Evolutionary conservation across 2,329 filamentous ascomycete species (phyloP).

Genomic region (Fusarium sarcochroum): DNA sequence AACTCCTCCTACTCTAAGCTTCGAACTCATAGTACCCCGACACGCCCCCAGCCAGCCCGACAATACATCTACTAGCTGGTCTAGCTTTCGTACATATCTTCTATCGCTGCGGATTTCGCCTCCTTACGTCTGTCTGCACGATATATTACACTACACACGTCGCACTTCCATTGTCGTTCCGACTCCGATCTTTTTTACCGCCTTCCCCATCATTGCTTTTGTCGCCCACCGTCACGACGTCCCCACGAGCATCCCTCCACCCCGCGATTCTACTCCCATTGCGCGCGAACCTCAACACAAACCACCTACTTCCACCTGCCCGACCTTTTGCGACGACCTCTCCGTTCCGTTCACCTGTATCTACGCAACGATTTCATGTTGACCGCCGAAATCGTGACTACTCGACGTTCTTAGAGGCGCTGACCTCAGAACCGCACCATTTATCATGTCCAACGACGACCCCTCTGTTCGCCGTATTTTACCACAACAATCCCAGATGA

Average conservation of each 20-base stretch:
- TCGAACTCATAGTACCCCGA: slow-evolving; percentile 29
- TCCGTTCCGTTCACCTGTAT: slow-evolving; percentile 19
- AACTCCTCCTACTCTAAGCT: slow-evolving; percentile 39
- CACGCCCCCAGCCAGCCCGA: slow-evolving; percentile 32
- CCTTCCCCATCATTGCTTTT: slow-evolving; percentile 37
- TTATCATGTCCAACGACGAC: slow-evolving; percentile 72
- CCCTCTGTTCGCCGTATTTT: slow-evolving; percentile 72
- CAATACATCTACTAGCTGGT: slow-evolving; percentile 38
- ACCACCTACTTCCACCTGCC: slow-evolving; percentile 16
- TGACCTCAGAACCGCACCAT: slow-evolving; percentile 42
- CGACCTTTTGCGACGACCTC: slow-evolving; percentile 17
- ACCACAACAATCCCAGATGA: slow-evolving; percentile 73
- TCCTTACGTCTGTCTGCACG: slow-evolving; percentile 26
- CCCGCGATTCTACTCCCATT: slow-evolving; percentile 38
- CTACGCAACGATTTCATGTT: slow-evolving; percentile 52
- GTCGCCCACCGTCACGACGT: slow-evolving; percentile 37
- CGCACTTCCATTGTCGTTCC: slow-evolving; percentile 17
- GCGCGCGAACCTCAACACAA: slow-evolving; percentile 27
- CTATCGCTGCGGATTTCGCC: slow-evolving; percentile 13
- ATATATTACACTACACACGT: slow-evolving; percentile 6
- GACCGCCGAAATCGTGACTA: slow-evolving; percentile 31
- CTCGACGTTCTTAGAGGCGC: slow-evolving; percentile 43
- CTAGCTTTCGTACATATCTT: slow-evolving; percentile 38
- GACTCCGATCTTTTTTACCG: slow-evolving; percentile 22
- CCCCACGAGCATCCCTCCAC: slow-evolving; percentile 41